Evolutionary conservation across 148 eudicot species (phyloP).

Genomic region (Rhododendron molle): DNA sequence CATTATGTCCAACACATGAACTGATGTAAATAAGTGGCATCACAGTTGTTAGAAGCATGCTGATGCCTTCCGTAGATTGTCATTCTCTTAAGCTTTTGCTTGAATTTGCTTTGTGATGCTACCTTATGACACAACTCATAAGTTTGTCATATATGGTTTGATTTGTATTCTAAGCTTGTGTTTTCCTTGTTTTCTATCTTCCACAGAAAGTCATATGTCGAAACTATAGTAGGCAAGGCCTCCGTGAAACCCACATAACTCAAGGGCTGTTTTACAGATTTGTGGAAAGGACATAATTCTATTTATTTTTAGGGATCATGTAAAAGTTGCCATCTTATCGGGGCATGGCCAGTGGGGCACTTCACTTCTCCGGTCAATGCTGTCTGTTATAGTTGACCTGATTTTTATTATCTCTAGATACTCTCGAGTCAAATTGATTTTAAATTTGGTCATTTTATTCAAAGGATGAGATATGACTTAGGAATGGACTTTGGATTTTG

Average conservation of each 20-base stretch:
- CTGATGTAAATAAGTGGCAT: background rate
- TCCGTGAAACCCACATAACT: background rate
- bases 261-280: background rate
- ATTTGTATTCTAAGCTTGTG: background rate
- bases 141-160: background rate
- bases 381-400: background rate
- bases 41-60: background rate
- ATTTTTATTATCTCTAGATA: background rate
- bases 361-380: background rate
- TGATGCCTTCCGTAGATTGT: background rate
- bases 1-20: background rate
- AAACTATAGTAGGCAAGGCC: background rate
- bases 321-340: background rate
- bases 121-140: conserved; percentile 2
- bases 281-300: background rate
- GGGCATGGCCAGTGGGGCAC: background rate
- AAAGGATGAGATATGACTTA: background rate
- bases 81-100: background rate
- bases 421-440: background rate
- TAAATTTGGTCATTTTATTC: background rate
- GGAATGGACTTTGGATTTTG: background rate
- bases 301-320: background rate
- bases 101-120: background rate
- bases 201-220: background rate
- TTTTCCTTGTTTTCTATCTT: background rate